phyloP scores from a whole-genome alignment of 75 land plant genomes.

The Chamaecyparis obtusa region DNA sequence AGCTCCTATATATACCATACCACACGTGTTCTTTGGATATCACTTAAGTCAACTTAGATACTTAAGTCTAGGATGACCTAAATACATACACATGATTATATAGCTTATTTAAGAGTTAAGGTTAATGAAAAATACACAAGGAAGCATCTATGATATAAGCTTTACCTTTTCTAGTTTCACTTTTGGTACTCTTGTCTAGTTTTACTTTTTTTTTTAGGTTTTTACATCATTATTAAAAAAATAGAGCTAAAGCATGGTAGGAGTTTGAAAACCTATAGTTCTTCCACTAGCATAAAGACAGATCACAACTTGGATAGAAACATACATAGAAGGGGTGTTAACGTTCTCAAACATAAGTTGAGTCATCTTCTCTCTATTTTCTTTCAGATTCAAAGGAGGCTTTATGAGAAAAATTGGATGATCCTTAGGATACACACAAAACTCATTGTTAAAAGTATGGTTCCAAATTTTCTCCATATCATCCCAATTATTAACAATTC shows the following conservation, averaged over 20 bases:
- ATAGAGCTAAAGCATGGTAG: neutral
- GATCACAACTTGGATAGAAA: conserved; percentile 80
- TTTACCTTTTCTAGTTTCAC: too few species aligned
- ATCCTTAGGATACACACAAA: conserved; percentile 65
- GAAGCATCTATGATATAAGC: neutral
- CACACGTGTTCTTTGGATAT: too few species aligned
- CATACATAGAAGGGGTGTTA: conserved; percentile 74
- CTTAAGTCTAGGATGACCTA: too few species aligned
- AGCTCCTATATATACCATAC: too few species aligned
- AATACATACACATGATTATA: too few species aligned
- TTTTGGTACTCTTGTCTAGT: neutral
- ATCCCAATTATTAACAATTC: conserved; percentile 68
- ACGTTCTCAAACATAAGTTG: conserved; percentile 44
- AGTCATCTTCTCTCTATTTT: conserved; percentile 42
- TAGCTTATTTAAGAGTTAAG: neutral
- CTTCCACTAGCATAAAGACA: conserved; percentile 81
- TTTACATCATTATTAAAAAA: neutral
- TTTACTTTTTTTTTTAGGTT: neutral
- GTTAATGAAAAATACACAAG: neutral
- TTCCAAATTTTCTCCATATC: conserved; percentile 96
- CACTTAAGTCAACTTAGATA: too few species aligned
- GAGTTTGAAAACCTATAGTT: conserved; percentile 55
- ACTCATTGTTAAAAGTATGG: conserved; percentile 79
- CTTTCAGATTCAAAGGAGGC: conserved; percentile 65
- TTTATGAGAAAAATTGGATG: conserved; percentile 71